Evolutionary conservation across 139 green algal genomes (phyloP), one percentile per base, ranked within the genome.

Genomic region (Diplosphaera chodatii): DNA sequence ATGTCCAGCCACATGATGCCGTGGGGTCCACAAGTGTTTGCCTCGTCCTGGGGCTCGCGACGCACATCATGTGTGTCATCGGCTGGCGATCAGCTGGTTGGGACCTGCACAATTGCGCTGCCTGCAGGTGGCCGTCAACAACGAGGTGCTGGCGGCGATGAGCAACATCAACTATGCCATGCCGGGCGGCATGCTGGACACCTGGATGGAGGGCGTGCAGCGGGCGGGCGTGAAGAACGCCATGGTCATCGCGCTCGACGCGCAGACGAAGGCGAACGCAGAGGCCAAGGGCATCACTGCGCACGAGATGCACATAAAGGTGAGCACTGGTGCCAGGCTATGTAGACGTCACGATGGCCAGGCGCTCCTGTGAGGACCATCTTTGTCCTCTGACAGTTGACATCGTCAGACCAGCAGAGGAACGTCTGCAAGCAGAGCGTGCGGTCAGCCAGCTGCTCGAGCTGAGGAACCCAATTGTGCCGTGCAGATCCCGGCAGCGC

Each of bases 211-310:
- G n/a, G 73, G 69, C 22, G 84, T 87, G 16, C 69, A 76, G 56
- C 48, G 72, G 1, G 75, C 84, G 34, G 82, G 81, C 4, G 85
- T 92, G 4, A 83, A 69, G 21, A 94, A 94, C 74, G 86, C 82
- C 23, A 79, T 95, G 71, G 84, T 95, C 1, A 78, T 93, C 20
- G 85, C 84, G 0, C 82, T 95, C n/a, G 89, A 95, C 31, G 78
- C 89, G 3, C 71, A 81, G 28, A 87, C 84, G 28, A 78, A 84
- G 66, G 64, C 25, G 15, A 65, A 72, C 55, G 84, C 72, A 0
- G 79, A 89, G 67, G 34, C 65, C 25, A 63, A 66, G 27, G 80
- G 80, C 10, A 28, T 86, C 10, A 55, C 69, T 30, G 85, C 74
- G 0, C 73, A 76, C 48, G 66, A 77, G 23, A 81, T 86, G 66